Evolutionary conservation across 2,329 filamentous ascomycete species (phyloP).

Genomic region (Ascochyta clinopodiicola): DNA sequence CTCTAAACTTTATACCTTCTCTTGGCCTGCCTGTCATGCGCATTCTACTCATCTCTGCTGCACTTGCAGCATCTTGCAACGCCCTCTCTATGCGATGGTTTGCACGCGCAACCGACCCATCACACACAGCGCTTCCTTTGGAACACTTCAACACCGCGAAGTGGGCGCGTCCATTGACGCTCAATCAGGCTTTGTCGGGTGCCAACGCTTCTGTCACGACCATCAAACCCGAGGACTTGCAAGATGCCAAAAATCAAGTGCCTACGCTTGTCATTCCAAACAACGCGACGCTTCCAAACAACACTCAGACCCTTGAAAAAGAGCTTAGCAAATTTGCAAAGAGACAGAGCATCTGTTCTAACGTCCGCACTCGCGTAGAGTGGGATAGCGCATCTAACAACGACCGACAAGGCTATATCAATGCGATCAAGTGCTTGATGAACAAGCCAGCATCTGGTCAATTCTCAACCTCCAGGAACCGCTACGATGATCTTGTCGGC

Average conservation of each 20-base stretch:
- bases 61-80: slow-evolving; percentile 6
- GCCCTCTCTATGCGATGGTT: slow-evolving; percentile 6
- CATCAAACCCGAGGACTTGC: not conserved
- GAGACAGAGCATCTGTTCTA: slow-evolving; percentile 27
- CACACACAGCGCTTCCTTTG: not conserved
- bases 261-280: slow-evolving; percentile 7
- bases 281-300: not conserved
- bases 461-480: slow-evolving; percentile 31
- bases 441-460: slow-evolving; percentile 27
- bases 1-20: no score
- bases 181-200: slow-evolving; percentile 9
- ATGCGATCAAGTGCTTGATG: slow-evolving; percentile 40
- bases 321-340: not conserved
- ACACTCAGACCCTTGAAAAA: not conserved
- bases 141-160: slow-evolving; percentile 9
- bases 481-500: slow-evolving; percentile 44
- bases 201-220: slow-evolving; percentile 12
- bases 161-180: slow-evolving; percentile 7
- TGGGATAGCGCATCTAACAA: slow-evolving; percentile 35
- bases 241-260: not conserved
- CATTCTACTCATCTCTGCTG: not conserved
- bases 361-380: slow-evolving; percentile 35
- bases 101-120: not conserved
- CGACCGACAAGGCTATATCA: slow-evolving; percentile 33
- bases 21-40: not conserved